phyloP scores from a whole-genome alignment of 257 asterid genomes.

The Nicotiana attenuata region DNA sequence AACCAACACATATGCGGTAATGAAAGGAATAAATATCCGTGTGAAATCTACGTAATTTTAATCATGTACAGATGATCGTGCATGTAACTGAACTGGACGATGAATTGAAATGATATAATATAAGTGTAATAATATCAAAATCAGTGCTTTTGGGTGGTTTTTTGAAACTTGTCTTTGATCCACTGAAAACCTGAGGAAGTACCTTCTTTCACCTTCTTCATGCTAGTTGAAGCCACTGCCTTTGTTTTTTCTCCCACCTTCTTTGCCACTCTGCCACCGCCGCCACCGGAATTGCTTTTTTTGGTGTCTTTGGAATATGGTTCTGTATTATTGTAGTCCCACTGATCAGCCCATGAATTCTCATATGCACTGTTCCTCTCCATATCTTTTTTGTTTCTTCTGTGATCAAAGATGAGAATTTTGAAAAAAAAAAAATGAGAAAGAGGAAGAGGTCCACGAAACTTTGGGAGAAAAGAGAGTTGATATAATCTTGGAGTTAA shows the following conservation, averaged over 20 bases:
- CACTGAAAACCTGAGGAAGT: slow-evolving; percentile 56
- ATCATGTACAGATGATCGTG: slow-evolving; percentile 1
- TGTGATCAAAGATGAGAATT: not conserved
- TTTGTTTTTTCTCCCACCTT: slow-evolving; percentile 68
- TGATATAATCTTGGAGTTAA: not conserved
- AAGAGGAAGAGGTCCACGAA: not conserved
- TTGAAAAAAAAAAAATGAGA: too few relatives aligned
- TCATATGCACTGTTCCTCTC: slow-evolving; percentile 7
- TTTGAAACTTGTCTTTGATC: slow-evolving; percentile 73
- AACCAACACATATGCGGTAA: not conserved
- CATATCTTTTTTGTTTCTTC: not conserved
- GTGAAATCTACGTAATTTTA: not conserved
- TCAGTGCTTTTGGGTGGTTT: slow-evolving; percentile 24
- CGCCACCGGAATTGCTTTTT: slow-evolving; percentile 2
- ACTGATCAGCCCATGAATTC: slow-evolving; percentile 84
- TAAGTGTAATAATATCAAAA: not conserved
- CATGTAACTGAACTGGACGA: not conserved
- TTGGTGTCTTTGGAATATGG: slow-evolving; percentile 33
- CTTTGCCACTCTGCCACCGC: slow-evolving; percentile 34
- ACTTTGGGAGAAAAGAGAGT: not conserved
- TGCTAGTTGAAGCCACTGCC: slow-evolving; percentile 60
- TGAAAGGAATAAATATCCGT: not conserved
- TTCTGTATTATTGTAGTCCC: slow-evolving; percentile 47
- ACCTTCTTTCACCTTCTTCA: slow-evolving; percentile 70
- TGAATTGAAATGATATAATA: not conserved